Evolutionary conservation across 371 early-diverging fungal species (phyloP), one percentile per base, ranked within the genome.

Genomic region (Blastocladiella emersonii): DNA sequence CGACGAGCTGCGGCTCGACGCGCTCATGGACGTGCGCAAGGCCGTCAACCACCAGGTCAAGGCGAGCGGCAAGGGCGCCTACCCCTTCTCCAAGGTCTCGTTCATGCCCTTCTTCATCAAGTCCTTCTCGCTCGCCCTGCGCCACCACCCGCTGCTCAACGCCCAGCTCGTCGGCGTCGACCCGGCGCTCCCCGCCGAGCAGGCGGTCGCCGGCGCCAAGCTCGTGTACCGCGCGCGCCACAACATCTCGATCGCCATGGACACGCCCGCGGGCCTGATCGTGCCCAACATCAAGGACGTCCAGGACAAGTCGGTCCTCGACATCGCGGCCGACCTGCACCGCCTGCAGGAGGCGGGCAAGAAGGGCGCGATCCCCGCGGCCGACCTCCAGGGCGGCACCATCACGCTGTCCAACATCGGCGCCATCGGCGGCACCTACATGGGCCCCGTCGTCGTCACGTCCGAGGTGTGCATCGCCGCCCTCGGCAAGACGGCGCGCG

Each of bases 191-290:
- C 72, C 74, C 63, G 68, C 61, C 21, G 21, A 34, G 2, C 19
- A 63, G 27, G 74, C 74, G 8, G 70, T 66, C 15, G 51, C 63
- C 0, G 70, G 72, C 10, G 82, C 85, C 35, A 71, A 78, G 65
- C 69, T 95, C 41, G 75, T 74, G 61, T 93, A 86, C 71, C 82
- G 92, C 41, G 71, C 76, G 2, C 71, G 78, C 3, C 96, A 95
- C 70, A 93, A 96, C 70, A 88, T 98, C 67, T 93, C 94, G 61
- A 73, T 98, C 48, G 98, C 98, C 32, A 93, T 98, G 92, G 98
- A 96, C 68, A 92, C 97, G 13, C 91, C 93, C 13, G 79, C 83
- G 45, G 98, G 98, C 4, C 74, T 98, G 49, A 66, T 96, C 37
- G 96, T 96, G 1, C 98, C 98, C 32, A 92, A 90, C 68, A 85